Percentiles rank a stretch among this genome's conserved stretches.
These are phyloP conservation scores for Kodamaea fungicola DNA, from an alignment of 1,139 yeast genomes.

Conservation along the genomic window DNA sequence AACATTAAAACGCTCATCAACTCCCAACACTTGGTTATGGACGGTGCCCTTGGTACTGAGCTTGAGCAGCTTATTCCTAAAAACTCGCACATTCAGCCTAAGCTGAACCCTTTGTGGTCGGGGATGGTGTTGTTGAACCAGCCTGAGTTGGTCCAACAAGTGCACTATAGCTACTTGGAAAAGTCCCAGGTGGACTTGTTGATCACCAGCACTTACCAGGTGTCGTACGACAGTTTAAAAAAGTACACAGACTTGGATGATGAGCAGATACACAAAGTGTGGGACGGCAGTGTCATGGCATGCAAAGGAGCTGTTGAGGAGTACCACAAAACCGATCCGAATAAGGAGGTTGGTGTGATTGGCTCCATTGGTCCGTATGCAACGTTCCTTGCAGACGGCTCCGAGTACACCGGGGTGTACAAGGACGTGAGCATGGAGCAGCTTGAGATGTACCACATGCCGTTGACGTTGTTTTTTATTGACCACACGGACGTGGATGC, in stretches of 20 bases:
- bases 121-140: slow-evolving; percentile 49
- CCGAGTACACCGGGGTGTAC: slow-evolving; percentile 68
- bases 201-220: slow-evolving; percentile 63
- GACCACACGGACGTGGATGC: slow-evolving; percentile 41
- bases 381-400: slow-evolving; percentile 59
- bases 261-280: slow-evolving; percentile 23
- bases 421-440: slow-evolving; percentile 24
- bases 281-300: slow-evolving; percentile 30
- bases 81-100: slow-evolving; percentile 14
- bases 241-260: slow-evolving; percentile 26
- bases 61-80: slow-evolving; percentile 13
- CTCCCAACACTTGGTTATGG: slow-evolving; percentile 12
- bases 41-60: slow-evolving; percentile 18
- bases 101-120: slow-evolving; percentile 55
- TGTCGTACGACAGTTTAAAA: slow-evolving; percentile 40
- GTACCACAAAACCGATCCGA: slow-evolving; percentile 1
- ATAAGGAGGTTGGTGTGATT: slow-evolving; percentile 28
- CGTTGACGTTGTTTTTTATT: slow-evolving; percentile 40
- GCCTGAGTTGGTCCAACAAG: slow-evolving; percentile 43
- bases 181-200: slow-evolving; percentile 53
- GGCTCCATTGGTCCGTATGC: slow-evolving; percentile 79
- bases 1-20: slow-evolving; percentile 5
- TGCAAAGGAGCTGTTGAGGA: slow-evolving; percentile 26
- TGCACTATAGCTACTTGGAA: slow-evolving; percentile 49
- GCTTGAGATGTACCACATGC: slow-evolving; percentile 46